Evolutionary conservation across 73 alveolate genomes (phyloP), one percentile per base, ranked within the genome.

Genomic region (Blepharisma japonicum): DNA sequence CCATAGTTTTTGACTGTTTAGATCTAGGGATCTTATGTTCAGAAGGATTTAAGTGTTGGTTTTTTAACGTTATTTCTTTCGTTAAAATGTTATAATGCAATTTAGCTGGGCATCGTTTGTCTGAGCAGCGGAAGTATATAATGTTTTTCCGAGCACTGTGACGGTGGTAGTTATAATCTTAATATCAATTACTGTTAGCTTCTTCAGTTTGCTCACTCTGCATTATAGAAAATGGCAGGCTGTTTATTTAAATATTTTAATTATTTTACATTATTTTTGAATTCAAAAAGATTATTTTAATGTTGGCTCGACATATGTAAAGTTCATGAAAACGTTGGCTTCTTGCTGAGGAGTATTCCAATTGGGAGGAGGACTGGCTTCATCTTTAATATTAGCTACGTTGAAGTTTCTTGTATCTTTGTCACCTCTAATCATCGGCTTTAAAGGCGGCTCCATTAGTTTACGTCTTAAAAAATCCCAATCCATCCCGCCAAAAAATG

Each of bases 391-490:
- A 46, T 56, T 56, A 68, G 66, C 72, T 51, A 50, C 71, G 55
- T 79, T 79, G 55, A 83, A 77, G 51, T 83, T 78, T 7, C 90
- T 77, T 32, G 74, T 47, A 47, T 83, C 90, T 47, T 83, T 76
- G 6, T 56, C 38, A 20, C 86, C 81, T 23, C 83, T 77, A 48
- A 91, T 68, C 56, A 86, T 71, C 7, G 98, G 98, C 68, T 79
- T 83, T 80, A 83, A 94, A 14, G 98, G 98, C 18, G 98, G 97
- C 80, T 80, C 56, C 20, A 89, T 71, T 70, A 82, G 71, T 79
- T 88, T 86, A 2, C 85, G 66, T 11, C 55, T 42, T 53, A 94
- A 49, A 56, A 74, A 76, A 55, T 91, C 89, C 94, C 94, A 91
- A 80, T 91, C 92, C 20, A 91, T 47, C 25, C 53, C 86, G 23